These are phyloP conservation scores for Letharia columbiana DNA, from an alignment of 495 filamentous ascomycete species.

Conservation along the genomic window DNA sequence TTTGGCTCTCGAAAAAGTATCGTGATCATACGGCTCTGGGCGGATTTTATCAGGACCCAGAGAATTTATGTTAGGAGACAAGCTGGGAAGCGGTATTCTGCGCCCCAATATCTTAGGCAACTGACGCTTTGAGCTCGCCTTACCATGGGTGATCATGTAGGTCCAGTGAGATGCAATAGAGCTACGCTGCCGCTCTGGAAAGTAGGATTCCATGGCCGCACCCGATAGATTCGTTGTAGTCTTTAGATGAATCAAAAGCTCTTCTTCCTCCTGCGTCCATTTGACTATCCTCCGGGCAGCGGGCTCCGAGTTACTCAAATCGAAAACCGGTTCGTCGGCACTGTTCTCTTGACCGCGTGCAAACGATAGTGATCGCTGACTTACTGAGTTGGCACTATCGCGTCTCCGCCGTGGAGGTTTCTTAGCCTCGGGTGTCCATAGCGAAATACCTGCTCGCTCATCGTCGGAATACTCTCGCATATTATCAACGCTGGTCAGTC, in stretches of 20 bases:
- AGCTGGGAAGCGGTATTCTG: not conserved
- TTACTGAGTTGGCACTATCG: not conserved
- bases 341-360: not conserved
- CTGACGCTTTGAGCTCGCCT: not conserved
- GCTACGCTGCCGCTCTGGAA: conserved; percentile 8
- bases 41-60: not conserved
- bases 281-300: not conserved
- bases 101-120: not conserved
- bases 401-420: not conserved
- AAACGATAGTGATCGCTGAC: not conserved
- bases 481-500: not conserved
- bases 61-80: not conserved
- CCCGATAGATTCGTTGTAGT: not conserved
- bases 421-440: conserved; percentile 11
- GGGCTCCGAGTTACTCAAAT: not conserved
- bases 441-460: conserved; percentile 2
- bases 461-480: not conserved
- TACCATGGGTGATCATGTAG: not conserved
- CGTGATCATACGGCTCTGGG: not conserved
- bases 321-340: not conserved
- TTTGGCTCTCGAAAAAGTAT: not conserved
- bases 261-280: conserved; percentile 17
- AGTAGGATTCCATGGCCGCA: conserved; percentile 10
- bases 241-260: conserved; percentile 11
- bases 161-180: conserved; percentile 5